Evolutionary conservation across 2,329 filamentous ascomycete genomes (phyloP).

Genomic region (Cladosporium sphaerospermum): DNA sequence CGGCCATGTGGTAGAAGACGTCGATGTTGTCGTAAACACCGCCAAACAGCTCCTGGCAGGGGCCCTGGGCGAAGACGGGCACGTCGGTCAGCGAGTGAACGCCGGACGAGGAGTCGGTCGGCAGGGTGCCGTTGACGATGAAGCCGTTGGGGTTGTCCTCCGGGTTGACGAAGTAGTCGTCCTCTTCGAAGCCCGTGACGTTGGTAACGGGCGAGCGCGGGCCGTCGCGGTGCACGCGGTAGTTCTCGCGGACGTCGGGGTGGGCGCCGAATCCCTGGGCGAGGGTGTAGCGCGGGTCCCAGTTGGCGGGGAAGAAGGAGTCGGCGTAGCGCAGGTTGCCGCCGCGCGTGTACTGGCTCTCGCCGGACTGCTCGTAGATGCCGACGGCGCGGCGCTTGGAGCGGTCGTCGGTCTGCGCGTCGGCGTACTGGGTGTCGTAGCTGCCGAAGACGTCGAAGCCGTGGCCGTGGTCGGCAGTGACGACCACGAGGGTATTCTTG

Average conservation of each 20-base stretch:
- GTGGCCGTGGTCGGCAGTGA: constrained; percentile 84
- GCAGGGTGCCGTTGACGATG: constrained; percentile 68
- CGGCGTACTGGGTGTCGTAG: constrained; percentile 73
- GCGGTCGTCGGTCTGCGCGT: constrained; percentile 58
- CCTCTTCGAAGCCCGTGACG: constrained; percentile 39
- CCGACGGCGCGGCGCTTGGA: constrained; percentile 71
- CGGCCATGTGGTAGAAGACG: constrained; percentile 68
- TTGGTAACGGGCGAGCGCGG: constrained; percentile 57
- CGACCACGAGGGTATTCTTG: constrained; percentile 70
- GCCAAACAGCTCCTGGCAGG: constrained; percentile 70
- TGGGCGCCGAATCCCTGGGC: constrained; percentile 64
- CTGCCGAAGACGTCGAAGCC: constrained; percentile 81
- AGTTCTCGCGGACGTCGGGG: constrained; percentile 73
- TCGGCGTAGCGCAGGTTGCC: constrained; percentile 60
- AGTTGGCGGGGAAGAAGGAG: constrained; percentile 72
- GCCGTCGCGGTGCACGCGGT: constrained; percentile 60
- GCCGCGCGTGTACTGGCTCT: constrained; percentile 66
- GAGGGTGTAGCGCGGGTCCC: constrained; percentile 78
- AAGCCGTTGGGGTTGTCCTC: constrained; percentile 61
- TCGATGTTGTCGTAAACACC: constrained; percentile 66
- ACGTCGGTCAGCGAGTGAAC: constrained; percentile 75
- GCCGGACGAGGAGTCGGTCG: constrained; percentile 57
- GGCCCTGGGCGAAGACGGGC: constrained; percentile 70
- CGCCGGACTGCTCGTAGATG: constrained; percentile 64
- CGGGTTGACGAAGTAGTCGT: constrained; percentile 62